phyloP scores from a whole-genome alignment of 371 early-diverging fungal genomes.

The Mucor plumbeus region DNA sequence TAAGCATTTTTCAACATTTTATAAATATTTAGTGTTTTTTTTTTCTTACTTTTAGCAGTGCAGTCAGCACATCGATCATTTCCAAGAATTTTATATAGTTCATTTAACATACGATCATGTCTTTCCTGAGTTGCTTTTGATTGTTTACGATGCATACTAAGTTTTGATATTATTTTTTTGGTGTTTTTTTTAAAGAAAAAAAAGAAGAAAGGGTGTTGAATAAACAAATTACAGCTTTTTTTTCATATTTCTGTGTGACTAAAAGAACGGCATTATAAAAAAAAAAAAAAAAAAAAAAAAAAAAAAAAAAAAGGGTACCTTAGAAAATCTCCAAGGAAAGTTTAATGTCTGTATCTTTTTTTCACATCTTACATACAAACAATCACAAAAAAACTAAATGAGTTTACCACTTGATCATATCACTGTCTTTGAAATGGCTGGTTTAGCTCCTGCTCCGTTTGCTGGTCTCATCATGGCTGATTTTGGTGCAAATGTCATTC shows the following conservation, averaged over 20 bases:
- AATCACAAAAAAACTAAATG: neutral
- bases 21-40: too few relatives aligned
- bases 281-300: neutral
- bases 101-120: conserved; percentile 67
- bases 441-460: conserved; percentile 78
- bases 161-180: neutral
- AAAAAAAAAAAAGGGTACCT: neutral
- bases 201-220: neutral
- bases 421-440: conserved; percentile 75
- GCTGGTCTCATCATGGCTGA: conserved; percentile 76
- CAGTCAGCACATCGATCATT: conserved; percentile 87
- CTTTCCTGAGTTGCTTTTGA: conserved; percentile 49
- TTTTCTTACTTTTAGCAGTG: conserved; percentile 64
- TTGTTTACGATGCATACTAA: conserved; percentile 40
- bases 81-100: conserved; percentile 72
- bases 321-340: neutral
- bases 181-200: too few relatives aligned
- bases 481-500: conserved; percentile 78
- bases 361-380: neutral
- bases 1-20: too few relatives aligned
- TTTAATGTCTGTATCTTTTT: neutral
- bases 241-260: neutral
- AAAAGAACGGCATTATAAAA: neutral
- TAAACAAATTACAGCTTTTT: neutral
- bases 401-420: conserved; percentile 57